Evolutionary conservation across 805 yeast genomes (phyloP).

Genomic region (Saturnispora dispora): DNA sequence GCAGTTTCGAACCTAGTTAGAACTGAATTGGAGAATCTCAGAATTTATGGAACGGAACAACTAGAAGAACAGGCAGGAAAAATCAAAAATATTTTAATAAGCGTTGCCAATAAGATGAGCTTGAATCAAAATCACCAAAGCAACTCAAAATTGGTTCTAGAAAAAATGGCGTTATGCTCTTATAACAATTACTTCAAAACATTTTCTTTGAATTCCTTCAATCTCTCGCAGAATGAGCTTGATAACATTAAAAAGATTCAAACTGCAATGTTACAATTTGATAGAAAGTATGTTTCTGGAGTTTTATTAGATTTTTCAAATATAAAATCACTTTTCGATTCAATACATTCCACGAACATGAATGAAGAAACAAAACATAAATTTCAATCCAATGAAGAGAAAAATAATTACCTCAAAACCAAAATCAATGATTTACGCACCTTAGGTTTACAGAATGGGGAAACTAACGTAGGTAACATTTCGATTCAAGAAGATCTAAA

Average conservation of each 20-base stretch:
- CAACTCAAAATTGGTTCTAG: not conserved
- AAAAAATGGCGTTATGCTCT: not conserved
- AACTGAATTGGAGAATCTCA: not conserved
- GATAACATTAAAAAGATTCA: not conserved
- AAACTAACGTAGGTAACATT: not conserved
- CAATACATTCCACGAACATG: not conserved
- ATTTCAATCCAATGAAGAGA: not conserved
- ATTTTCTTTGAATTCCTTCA: not conserved
- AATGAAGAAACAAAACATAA: not conserved
- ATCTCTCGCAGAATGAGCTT: not conserved
- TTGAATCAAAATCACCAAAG: not conserved
- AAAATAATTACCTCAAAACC: not conserved
- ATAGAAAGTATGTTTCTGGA: not conserved
- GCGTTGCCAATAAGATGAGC: not conserved
- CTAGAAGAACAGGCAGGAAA: not conserved
- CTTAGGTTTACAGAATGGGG: not conserved
- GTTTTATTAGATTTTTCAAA: not conserved
- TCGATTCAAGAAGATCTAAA: not conserved
- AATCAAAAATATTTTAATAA: not conserved
- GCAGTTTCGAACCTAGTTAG: not conserved
- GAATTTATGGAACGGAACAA: not conserved
- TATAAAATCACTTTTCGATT: not conserved
- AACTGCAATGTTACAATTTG: not conserved
- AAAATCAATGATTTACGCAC: not conserved
- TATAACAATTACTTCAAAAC: not conserved